Conservation (phyloP, 148 eudicot genomes). For the Rheum nobile region DNA sequence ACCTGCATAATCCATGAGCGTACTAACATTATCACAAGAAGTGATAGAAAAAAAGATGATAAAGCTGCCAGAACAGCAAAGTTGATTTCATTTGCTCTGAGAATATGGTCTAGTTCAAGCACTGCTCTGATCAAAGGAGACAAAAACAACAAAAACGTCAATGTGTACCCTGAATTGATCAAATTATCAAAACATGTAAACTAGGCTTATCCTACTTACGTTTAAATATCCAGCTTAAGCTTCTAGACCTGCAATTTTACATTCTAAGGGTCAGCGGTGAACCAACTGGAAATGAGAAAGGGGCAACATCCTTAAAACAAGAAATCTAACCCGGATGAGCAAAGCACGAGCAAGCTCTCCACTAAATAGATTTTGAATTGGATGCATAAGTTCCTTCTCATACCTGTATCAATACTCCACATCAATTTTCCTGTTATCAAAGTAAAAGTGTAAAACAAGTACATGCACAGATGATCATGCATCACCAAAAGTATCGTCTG, state of each 20-base stretch:
- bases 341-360: slow-evolving; percentile 95
- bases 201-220: slow-evolving; percentile 42
- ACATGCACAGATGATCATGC: background rate
- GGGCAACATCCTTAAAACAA: background rate
- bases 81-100: slow-evolving; percentile 96
- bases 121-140: slow-evolving; percentile 57
- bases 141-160: background rate
- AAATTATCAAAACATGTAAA: background rate
- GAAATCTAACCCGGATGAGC: slow-evolving; percentile 71
- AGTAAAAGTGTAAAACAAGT: background rate
- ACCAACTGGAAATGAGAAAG: background rate
- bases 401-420: slow-evolving; percentile 39
- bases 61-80: slow-evolving; percentile 96
- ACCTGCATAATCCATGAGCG: slow-evolving; percentile 95
- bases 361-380: slow-evolving; percentile 62
- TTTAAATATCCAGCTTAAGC: slow-evolving; percentile 92
- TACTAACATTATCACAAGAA: slow-evolving; percentile 45
- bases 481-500: background rate
- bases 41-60: slow-evolving; percentile 66
- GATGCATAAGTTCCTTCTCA: slow-evolving; percentile 90
- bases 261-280: slow-evolving; percentile 11
- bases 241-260: slow-evolving; percentile 70
- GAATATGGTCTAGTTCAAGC: slow-evolving; percentile 97
- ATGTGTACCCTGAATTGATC: slow-evolving; percentile 8
- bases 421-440: background rate